Base-by-base conservation (phyloP, 495 filamentous ascomycete genomes). In the Aspergillus carlsbadensis region DNA sequence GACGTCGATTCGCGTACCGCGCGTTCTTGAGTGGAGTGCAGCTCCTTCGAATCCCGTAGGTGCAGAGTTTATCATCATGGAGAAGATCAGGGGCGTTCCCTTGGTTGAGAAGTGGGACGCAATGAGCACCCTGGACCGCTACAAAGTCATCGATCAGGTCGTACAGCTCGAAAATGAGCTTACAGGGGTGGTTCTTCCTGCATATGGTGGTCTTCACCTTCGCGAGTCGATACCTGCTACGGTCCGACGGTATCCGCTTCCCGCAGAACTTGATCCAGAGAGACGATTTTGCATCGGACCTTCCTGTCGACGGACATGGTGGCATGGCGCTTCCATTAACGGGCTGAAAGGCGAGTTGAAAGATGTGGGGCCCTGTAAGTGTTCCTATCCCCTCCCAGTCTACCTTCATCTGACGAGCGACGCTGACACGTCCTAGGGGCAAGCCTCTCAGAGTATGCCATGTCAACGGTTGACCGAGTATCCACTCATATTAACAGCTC, bases 41-140 rank as follows among this genome's bases (percentile, higher is more conserved):
- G 55, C 59, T 24, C 13, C 59, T 10, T 56, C 54, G 11, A 69
- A 70, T 44, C 62, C 67, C 1, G 64, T 72, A 8, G 69, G 62
- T 14, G 60, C 70, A n/a, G 70, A 69, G 42, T 74, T 66, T 42
- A 72, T 74, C 31, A 57, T 74, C 58, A 70, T 70, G 65, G 66
- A 72, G 46, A 66, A 64, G 37, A 52, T 63, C 45, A 15, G 5
- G 13, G 69, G 70, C 1, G 43, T 62, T 29, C 35, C 57, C 10
- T 58, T 71, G 10, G 43, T 35, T 14, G 48, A 62, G 10, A 56
- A 15, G 39, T 70, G 68, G 69, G 45, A 39, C 8, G 52, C 46
- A 43, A 65, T 71, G 61, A 54, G 45, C 39, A 26, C 54, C 29
- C 10, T 52, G 44, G 36, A 67, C 10, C 60, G 22, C 10, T 47